These are phyloP conservation scores for Aspergillus sp. DNA, from an alignment of 2,329 filamentous ascomycete species.

Conservation along the genomic window DNA sequence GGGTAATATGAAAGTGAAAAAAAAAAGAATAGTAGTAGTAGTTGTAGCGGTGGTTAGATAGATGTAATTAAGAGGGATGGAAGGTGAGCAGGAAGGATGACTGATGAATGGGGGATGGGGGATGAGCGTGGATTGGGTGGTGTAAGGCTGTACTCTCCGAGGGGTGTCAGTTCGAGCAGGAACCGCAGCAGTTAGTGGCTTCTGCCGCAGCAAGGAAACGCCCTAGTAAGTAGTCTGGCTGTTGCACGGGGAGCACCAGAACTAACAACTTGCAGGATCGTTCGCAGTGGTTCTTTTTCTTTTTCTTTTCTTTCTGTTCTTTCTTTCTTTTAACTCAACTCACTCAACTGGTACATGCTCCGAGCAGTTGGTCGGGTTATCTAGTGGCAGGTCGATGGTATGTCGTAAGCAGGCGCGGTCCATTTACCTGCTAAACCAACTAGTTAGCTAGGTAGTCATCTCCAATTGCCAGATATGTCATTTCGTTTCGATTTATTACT, in stretches of 20 bases:
- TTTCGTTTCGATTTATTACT: neutral
- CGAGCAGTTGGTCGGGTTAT: neutral
- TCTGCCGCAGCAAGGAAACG: slow-evolving; percentile 2
- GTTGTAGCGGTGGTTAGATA: neutral
- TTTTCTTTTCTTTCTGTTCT: neutral
- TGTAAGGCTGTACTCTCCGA: slow-evolving; percentile 3
- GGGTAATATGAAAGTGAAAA: neutral
- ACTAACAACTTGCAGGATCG: neutral
- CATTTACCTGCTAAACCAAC: neutral
- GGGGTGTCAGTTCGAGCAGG: neutral
- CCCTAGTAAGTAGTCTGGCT: neutral
- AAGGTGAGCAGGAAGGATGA: slow-evolving; percentile 7
- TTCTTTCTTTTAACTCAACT: neutral
- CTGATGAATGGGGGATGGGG: neutral
- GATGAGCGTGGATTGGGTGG: slow-evolving; percentile 2
- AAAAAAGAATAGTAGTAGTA: neutral
- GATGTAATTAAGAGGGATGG: neutral
- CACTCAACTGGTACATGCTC: neutral
- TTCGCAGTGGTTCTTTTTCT: neutral
- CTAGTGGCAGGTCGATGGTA: neutral
- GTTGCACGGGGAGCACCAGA: neutral
- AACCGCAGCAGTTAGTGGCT: neutral
- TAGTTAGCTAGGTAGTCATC: no score
- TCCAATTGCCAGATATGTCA: neutral
- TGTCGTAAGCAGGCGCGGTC: neutral